Base-by-base conservation (phyloP, 2,329 filamentous ascomycete species). In the Fonsecaea monophora region DNA sequence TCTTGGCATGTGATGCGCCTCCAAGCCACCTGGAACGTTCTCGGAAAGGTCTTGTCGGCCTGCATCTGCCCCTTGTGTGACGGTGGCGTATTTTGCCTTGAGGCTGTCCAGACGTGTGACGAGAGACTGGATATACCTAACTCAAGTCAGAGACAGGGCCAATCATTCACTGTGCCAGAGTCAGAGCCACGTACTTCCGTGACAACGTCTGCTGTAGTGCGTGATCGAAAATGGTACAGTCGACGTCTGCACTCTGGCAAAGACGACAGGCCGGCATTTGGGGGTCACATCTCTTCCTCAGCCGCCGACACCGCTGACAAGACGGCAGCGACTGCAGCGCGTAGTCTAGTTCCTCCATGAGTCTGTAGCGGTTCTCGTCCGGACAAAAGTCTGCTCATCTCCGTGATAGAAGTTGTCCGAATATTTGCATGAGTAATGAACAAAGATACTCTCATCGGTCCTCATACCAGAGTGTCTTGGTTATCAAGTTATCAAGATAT, bases 71-170 rank as follows among this genome's bases (percentile, higher is more conserved):
- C 54, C 59, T 30, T 38, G 35, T 53, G 59, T 40, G 15, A 54
- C 4, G 38, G 59, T 18, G 10, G 59, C 48, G 35, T 53, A 21
- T 38, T 61, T 54, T n/a, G 34, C 59, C 35, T 61, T 61, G 45
- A 61, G 59, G 32, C 45, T 30, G 34, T 61, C 45, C 30, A 61
- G 59, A 12, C 59, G 42, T 34, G 25, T 38, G 42, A 40, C 32
- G 45, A 61, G 59, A 40, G 59, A 53, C 34, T 61, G 59, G 48
- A 61, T 61, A 61, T 61, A 61, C 45, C 59, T 61, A 40, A 1
- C 35, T 42, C 18, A 32, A 37, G 25, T 61, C 45, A 61, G 59
- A 32, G 13, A 61, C 9, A 12, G 32, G 30, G 12, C 4, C 53
- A 9, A 9, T 55, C 53, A 54, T 40, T 42, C 18, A 10, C 7